Conservation (phyloP, 75 land plant genomes). For the Cryptomeria japonica region DNA sequence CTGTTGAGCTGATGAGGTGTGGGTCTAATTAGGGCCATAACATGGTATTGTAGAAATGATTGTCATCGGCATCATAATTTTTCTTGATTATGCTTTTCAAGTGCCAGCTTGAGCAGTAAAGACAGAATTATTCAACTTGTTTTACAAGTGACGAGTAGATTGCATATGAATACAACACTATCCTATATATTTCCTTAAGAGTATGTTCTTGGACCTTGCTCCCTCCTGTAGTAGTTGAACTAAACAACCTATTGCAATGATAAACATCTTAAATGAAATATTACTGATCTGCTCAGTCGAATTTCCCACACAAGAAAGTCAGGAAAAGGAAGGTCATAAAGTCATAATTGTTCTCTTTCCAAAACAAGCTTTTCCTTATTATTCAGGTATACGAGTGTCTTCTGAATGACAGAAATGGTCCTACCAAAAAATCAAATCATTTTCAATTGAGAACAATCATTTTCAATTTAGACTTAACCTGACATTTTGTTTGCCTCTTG, state of each 20-base stretch:
- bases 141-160: background rate
- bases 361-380: background rate
- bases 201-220: background rate
- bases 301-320: background rate
- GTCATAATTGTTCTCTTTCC: background rate
- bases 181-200: background rate
- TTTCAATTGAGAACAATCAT: background rate
- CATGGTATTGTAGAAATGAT: background rate
- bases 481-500: background rate
- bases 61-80: background rate
- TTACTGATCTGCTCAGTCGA: background rate
- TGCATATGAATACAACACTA: background rate
- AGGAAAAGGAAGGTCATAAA: background rate
- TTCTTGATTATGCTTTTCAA: background rate
- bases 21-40: background rate
- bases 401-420: background rate
- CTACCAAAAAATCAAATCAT: background rate
- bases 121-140: background rate
- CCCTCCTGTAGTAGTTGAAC: background rate
- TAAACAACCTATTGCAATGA: background rate
- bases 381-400: background rate
- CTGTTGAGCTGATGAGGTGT: background rate
- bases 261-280: too few species aligned
- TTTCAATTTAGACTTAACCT: background rate
- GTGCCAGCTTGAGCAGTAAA: background rate